These are phyloP conservation scores for Massospora cicadina DNA, from an alignment of 371 early-diverging fungal genomes.

Conservation along the genomic window DNA sequence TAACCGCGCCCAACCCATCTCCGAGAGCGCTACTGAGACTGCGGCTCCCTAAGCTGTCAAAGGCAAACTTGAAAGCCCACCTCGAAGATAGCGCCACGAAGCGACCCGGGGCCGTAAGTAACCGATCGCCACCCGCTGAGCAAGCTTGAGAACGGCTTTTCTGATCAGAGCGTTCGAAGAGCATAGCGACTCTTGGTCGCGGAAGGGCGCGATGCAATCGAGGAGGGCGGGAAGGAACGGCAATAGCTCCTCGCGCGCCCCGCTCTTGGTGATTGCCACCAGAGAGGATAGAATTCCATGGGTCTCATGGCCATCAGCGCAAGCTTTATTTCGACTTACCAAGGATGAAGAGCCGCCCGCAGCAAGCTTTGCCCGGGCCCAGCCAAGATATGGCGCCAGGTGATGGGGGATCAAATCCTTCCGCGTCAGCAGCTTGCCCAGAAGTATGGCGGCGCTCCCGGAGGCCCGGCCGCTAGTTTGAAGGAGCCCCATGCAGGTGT, in stretches of 20 bases:
- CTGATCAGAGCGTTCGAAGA: slow-evolving; percentile 46
- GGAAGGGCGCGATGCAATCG: slow-evolving; percentile 27
- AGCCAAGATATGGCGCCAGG: not conserved
- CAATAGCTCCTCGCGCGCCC: slow-evolving; percentile 39
- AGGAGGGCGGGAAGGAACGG: slow-evolving; percentile 33
- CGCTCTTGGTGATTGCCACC: slow-evolving; percentile 45
- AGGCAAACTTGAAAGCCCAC: slow-evolving; percentile 13
- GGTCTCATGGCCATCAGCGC: not conserved
- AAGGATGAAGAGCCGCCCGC: not conserved
- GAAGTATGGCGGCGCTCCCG: slow-evolving; percentile 63
- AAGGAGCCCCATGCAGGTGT: slow-evolving; percentile 30
- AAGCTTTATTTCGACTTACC: not conserved
- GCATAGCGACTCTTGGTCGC: slow-evolving; percentile 29
- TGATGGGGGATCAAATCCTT: not conserved
- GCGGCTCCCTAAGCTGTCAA: not conserved
- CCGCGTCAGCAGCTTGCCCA: slow-evolving; percentile 53
- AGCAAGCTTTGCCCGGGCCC: not conserved
- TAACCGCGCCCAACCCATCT: not conserved
- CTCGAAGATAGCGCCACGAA: slow-evolving; percentile 57
- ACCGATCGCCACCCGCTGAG: slow-evolving; percentile 63
- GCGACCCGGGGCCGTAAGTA: slow-evolving; percentile 51
- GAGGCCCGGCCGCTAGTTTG: slow-evolving; percentile 55
- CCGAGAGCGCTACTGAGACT: not conserved
- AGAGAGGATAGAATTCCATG: slow-evolving; percentile 43
- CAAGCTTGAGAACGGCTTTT: slow-evolving; percentile 60